phyloP scores from a whole-genome alignment of 2,329 filamentous ascomycete species.

The Fusarium abutilonis region DNA sequence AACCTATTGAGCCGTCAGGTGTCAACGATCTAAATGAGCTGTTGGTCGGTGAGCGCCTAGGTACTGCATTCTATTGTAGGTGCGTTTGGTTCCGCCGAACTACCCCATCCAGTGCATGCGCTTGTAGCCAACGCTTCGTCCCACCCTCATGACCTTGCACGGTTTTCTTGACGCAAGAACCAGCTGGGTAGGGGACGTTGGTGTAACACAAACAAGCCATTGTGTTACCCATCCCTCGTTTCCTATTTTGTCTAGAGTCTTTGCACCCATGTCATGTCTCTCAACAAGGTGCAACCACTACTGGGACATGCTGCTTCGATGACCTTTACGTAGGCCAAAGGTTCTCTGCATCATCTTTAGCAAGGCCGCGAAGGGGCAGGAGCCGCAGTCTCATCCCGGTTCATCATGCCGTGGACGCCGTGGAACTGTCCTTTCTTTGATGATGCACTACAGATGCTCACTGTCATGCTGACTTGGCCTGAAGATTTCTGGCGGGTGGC shows the following conservation, averaged over 20 bases:
- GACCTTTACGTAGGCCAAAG: constrained; percentile 30
- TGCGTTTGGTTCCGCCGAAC: not conserved
- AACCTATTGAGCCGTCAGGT: constrained; percentile 5
- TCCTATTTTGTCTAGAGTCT: constrained; percentile 37
- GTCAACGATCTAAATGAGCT: not conserved
- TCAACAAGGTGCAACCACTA: constrained; percentile 20
- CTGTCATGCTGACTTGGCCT: constrained; percentile 1
- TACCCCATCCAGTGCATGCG: not conserved
- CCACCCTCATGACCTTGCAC: constrained; percentile 10
- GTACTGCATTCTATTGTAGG: not conserved
- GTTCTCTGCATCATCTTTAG: constrained; percentile 41
- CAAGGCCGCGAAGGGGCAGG: constrained; percentile 29
- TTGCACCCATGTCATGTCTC: constrained; percentile 32
- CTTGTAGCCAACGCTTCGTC: constrained; percentile 24
- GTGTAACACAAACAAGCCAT: constrained; percentile 44
- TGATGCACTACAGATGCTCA: constrained; percentile 7
- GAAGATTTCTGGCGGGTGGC: constrained; percentile 4
- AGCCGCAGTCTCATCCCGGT: constrained; percentile 16
- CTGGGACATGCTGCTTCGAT: constrained; percentile 18
- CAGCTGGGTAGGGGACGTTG: constrained; percentile 7
- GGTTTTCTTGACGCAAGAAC: constrained; percentile 28
- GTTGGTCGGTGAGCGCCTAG: constrained; percentile 8
- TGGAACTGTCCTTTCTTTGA: constrained; percentile 19
- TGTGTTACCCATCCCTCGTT: constrained; percentile 41
- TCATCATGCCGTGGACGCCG: constrained; percentile 25